Conservation (phyloP, 176 grass and related monocot genomes). For the Aegilops longissima region DNA sequence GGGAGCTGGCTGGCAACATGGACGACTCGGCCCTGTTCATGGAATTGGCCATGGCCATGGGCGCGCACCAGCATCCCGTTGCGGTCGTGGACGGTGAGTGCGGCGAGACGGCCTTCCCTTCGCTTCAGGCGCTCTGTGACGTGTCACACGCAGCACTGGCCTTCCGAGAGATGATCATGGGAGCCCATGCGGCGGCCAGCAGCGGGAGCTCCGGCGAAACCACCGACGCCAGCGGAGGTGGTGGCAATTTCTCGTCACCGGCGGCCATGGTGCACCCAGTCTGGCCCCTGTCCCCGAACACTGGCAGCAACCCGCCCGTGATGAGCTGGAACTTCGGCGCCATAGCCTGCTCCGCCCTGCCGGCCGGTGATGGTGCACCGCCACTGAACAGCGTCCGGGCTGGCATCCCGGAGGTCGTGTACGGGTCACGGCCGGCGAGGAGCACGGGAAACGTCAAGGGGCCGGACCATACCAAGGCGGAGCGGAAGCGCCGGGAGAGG, state of each 20-base stretch:
- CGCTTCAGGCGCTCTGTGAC: conserved; percentile 25
- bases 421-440: not conserved
- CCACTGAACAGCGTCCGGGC: not conserved
- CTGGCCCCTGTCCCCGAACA: not conserved
- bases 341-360: not conserved
- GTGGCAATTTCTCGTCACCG: not conserved
- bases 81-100: not conserved
- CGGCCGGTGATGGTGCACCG: not conserved
- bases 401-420: not conserved
- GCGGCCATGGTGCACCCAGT: not conserved
- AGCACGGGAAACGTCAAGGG: not conserved
- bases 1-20: not conserved
- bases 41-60: conserved; percentile 45
- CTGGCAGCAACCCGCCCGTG: not conserved
- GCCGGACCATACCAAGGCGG: conserved; percentile 59
- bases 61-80: not conserved
- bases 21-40: conserved; percentile 40
- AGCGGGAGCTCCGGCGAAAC: conserved; percentile 37
- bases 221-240: not conserved
- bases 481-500: conserved; percentile 72
- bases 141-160: not conserved
- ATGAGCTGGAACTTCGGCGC: conserved; percentile 52
- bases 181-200: not conserved
- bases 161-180: conserved; percentile 19
- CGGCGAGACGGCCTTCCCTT: conserved; percentile 29